Percentiles rank a stretch among this genome's conserved stretches.
Evolutionary conservation across 2,329 filamentous ascomycete genomes (phyloP).

Genomic region (Ciborinia camelliae): DNA sequence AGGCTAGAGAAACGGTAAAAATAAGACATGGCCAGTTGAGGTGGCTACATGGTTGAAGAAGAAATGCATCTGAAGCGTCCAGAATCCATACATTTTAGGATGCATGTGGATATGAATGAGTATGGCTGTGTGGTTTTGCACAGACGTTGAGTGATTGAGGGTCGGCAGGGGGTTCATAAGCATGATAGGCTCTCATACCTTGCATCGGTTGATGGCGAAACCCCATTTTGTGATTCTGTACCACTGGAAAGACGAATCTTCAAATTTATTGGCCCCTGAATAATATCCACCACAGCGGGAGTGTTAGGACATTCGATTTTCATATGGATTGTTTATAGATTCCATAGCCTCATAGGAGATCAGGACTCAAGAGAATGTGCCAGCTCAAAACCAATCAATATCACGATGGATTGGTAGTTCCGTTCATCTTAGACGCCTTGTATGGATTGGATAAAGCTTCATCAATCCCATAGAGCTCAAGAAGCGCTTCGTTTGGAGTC

Average conservation of each 20-base stretch:
- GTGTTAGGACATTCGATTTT: neutral
- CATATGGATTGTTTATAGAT: neutral
- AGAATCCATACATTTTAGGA: neutral
- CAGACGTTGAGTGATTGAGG: slow-evolving; percentile 8
- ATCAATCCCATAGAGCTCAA: neutral
- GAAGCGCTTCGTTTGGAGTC: neutral
- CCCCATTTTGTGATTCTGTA: slow-evolving; percentile 1
- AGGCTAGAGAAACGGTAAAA: neutral
- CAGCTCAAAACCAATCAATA: neutral
- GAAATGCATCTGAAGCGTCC: slow-evolving; percentile 18
- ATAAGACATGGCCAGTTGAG: slow-evolving; percentile 18
- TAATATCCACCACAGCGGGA: neutral
- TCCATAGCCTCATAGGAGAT: neutral
- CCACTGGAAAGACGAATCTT: slow-evolving; percentile 1
- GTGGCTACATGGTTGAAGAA: slow-evolving; percentile 2
- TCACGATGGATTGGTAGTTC: neutral
- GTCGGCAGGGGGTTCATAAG: neutral
- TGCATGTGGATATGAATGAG: neutral
- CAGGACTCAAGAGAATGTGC: neutral
- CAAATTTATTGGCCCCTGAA: slow-evolving; percentile 15
- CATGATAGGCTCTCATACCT: slow-evolving; percentile 7
- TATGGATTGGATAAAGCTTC: neutral
- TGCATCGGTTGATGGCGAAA: slow-evolving; percentile 12
- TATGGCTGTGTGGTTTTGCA: neutral
- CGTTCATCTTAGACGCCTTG: neutral